phyloP scores from a whole-genome alignment of 2,329 filamentous ascomycete species.

The Colletotrichum sp. region DNA sequence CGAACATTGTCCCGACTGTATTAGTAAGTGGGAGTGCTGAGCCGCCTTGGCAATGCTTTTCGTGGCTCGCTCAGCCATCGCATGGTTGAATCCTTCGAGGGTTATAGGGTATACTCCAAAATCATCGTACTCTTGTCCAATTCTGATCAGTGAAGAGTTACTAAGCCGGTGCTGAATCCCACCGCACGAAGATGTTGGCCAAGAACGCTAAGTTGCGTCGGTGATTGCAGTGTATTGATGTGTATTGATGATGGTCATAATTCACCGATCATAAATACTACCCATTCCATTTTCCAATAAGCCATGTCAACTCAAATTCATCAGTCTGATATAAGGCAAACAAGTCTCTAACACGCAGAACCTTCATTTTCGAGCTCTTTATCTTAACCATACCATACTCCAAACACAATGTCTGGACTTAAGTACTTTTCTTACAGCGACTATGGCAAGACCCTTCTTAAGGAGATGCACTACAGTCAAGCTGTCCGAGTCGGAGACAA shows the following conservation, averaged over 20 bases:
- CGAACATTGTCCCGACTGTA: background rate
- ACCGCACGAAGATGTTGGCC: background rate
- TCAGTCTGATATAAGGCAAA: background rate
- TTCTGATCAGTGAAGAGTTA: background rate
- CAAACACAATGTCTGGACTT: slow-evolving; percentile 36
- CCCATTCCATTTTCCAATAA: background rate
- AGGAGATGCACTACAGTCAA: slow-evolving; percentile 40
- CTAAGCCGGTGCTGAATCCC: background rate
- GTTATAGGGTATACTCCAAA: background rate
- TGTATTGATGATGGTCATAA: background rate
- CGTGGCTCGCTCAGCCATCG: background rate
- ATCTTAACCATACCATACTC: background rate
- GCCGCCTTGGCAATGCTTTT: background rate
- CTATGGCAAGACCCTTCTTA: slow-evolving; percentile 34
- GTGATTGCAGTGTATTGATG: background rate
- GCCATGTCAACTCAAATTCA: background rate
- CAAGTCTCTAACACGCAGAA: accelerated
- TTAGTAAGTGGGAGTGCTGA: background rate
- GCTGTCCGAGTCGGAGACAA: slow-evolving; percentile 42
- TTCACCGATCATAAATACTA: background rate
- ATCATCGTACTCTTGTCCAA: background rate
- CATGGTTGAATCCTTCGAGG: background rate
- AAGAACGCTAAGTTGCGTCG: background rate
- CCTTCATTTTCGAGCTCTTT: background rate
- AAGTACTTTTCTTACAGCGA: slow-evolving; percentile 43